These are phyloP conservation scores for Dittrichia graveolens DNA, from an alignment of 129 eudicot species.

Conservation along the genomic window DNA sequence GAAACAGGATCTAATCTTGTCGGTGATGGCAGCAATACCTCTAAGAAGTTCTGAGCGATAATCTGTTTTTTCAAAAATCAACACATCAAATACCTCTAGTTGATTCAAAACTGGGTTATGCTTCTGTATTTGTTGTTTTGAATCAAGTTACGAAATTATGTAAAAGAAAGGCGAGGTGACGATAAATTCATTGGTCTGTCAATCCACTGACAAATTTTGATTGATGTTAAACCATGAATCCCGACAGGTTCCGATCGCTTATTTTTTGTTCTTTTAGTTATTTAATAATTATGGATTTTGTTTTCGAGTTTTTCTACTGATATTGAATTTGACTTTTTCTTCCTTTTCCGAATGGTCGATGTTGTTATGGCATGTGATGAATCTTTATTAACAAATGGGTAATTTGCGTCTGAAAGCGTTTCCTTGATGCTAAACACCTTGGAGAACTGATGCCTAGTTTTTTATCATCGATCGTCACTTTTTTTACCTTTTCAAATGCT, in stretches of 20 bases:
- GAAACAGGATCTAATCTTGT: constrained; percentile 38
- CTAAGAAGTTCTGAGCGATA: constrained; percentile 89
- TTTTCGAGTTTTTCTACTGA: too few species aligned
- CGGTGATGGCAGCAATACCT: constrained; percentile 65
- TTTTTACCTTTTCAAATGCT: too few species aligned
- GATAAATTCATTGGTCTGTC: constrained; percentile 84
- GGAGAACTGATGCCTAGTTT: constrained; percentile 43
- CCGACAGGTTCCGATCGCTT: constrained; percentile 69
- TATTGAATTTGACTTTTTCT: too few species aligned
- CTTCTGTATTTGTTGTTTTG: not conserved
- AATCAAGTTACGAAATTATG: not conserved
- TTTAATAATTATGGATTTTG: not conserved
- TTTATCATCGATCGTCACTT: not conserved
- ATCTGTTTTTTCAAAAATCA: not conserved
- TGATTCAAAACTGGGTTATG: not conserved
- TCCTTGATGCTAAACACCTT: constrained; percentile 46
- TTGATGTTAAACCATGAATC: constrained; percentile 71
- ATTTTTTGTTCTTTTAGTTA: not conserved
- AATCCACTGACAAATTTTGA: constrained; percentile 66
- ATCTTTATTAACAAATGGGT: constrained; percentile 59
- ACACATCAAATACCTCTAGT: too few species aligned
- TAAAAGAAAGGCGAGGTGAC: constrained; percentile 47
- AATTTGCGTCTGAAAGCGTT: constrained; percentile 76
- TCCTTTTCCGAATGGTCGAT: too few species aligned
- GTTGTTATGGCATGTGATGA: constrained; percentile 52